Evolutionary conservation across 805 yeast genomes (phyloP).

Genomic region (Candida tibetensis): DNA sequence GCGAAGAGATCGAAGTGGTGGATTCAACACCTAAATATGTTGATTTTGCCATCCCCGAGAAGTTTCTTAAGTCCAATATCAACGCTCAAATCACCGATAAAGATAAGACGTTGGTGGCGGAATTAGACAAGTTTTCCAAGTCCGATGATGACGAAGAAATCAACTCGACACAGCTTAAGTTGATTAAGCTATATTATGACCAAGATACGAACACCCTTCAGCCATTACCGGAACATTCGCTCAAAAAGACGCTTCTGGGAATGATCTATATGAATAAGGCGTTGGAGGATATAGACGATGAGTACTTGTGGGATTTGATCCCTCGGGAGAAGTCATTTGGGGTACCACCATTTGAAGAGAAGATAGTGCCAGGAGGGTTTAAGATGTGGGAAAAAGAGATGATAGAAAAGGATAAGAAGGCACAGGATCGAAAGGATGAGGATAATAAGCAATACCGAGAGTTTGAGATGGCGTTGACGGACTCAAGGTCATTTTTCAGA

Average conservation of each 20-base stretch:
- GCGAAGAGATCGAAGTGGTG: not conserved
- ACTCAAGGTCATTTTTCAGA: conserved; percentile 24
- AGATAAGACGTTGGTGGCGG: conserved; percentile 26
- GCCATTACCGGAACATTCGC: conserved; percentile 35
- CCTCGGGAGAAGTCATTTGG: conserved; percentile 36
- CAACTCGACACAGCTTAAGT: conserved; percentile 19
- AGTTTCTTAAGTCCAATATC: conserved; percentile 20
- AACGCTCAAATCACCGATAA: conserved; percentile 19
- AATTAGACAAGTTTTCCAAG: conserved; percentile 20
- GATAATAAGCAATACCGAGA: conserved; percentile 23
- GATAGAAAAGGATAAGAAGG: conserved; percentile 20
- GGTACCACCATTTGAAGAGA: conserved; percentile 32
- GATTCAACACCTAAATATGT: conserved; percentile 3
- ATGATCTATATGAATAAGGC: conserved; percentile 36
- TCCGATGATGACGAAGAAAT: conserved; percentile 24
- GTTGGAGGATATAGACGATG: conserved; percentile 36
- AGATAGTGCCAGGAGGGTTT: conserved; percentile 24
- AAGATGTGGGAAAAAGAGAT: conserved; percentile 34
- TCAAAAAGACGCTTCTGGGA: conserved; percentile 38
- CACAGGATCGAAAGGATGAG: conserved; percentile 16
- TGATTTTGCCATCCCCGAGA: conserved; percentile 28
- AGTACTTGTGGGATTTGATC: conserved; percentile 37
- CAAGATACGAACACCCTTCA: conserved; percentile 24
- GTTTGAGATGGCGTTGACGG: conserved; percentile 17
- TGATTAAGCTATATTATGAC: conserved; percentile 26